Conservation (phyloP, 192 early-diverging fungal species). For the Irineochytrium annulatum region DNA sequence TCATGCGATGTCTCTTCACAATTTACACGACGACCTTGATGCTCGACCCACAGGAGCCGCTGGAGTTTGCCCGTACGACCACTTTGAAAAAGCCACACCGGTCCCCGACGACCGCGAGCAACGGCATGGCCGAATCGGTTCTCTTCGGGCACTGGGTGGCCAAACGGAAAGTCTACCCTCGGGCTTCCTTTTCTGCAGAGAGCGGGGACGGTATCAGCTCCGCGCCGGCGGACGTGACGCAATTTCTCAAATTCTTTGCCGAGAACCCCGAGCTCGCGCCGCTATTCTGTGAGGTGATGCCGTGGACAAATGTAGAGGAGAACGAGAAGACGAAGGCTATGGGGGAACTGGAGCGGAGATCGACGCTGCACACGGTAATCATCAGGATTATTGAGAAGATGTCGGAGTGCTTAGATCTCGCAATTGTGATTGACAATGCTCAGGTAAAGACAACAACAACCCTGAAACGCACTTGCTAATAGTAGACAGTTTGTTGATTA, state of each 20-base stretch:
- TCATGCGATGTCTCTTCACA: slow-evolving; percentile 9
- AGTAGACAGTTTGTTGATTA: slow-evolving; percentile 18
- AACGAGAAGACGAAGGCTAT: slow-evolving; percentile 1
- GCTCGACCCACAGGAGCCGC: neutral
- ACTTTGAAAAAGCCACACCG: neutral
- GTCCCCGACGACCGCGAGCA: neutral
- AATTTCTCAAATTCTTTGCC: slow-evolving; percentile 17
- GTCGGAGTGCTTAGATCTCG: slow-evolving; percentile 17
- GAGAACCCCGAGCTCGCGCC: slow-evolving; percentile 6
- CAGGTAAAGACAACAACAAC: slow-evolving; percentile 10
- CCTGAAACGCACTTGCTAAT: neutral
- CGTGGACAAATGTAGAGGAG: slow-evolving; percentile 17
- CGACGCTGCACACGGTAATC: slow-evolving; percentile 8
- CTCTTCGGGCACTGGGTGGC: neutral
- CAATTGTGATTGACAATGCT: slow-evolving; percentile 20
- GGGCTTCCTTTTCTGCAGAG: neutral
- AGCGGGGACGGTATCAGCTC: neutral
- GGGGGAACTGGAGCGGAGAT: neutral
- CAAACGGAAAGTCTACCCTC: neutral
- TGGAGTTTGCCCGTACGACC: too few species aligned
- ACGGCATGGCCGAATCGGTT: neutral
- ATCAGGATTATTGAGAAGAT: slow-evolving; percentile 20
- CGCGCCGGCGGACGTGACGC: neutral
- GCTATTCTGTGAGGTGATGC: slow-evolving; percentile 12
- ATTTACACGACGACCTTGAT: neutral